Base-by-base conservation (phyloP, 2,329 filamentous ascomycete species). In the Fusarium tjaetaba region DNA sequence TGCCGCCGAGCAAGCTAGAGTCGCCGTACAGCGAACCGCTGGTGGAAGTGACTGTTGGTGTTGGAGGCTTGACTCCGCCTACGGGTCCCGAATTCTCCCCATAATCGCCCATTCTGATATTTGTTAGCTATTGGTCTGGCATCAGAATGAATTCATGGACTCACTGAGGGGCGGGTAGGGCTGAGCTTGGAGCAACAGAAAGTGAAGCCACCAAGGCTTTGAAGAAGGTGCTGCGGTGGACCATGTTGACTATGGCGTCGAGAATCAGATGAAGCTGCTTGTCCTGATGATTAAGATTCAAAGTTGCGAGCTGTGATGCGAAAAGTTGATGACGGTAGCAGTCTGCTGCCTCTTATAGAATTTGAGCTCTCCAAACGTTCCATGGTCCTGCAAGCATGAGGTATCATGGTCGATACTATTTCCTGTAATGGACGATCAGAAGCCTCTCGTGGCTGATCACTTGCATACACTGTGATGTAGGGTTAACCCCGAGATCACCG, bases 31-130 rank as follows among this genome's bases (percentile, higher is more conserved):
- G 11, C 1, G 65, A 68, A 26, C 65, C 65, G 22, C 65, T 68
- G 2, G 62, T 53, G 11, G 62, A 67, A 8, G 62, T 67, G 10
- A 67, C 65, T 4, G 65, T 68, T 20, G 65, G 65, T 26, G 65
- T 68, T 7, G 65, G 65, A 5, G 65, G 65, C 15, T 68, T 48
- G 4, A 68, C 62, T 4, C 65, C 65, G 1, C 52, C 65, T 11
- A 68, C 65, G 7, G 52, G 62, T 2, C 65, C 65, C 16, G n/a
- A 48, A n/a, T 68, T 68, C 28, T 68, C 65, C 22, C 65, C 65
- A 48, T 68, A 68, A n/a, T 61, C 36, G n/a, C 65, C 62, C 39
- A 68, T 68, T 32, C 65, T 67, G 1, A 32, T 32, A 14, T 1
- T 32, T 4, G 1, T 61, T 43, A 66, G 41, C n/a, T n/a, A 16